phyloP scores from a whole-genome alignment of 805 yeast species.

The Allodekkera sacchari region DNA sequence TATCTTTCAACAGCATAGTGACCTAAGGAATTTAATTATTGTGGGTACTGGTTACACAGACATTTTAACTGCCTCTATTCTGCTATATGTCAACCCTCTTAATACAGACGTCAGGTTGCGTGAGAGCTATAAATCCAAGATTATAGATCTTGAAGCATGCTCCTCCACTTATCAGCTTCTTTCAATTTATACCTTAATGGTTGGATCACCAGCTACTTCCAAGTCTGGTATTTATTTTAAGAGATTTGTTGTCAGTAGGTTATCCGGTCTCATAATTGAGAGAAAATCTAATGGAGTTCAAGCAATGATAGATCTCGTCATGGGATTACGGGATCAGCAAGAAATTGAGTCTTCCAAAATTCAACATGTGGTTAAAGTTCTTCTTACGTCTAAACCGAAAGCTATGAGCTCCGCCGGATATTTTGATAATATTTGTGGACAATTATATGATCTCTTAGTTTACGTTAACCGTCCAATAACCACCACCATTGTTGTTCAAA shows the following conservation, averaged over 20 bases:
- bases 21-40: constrained; percentile 42
- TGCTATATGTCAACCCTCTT: constrained; percentile 30
- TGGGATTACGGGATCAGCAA: constrained; percentile 71
- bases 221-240: constrained; percentile 30
- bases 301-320: constrained; percentile 64
- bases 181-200: constrained; percentile 44
- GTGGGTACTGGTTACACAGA: constrained; percentile 66
- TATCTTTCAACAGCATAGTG: constrained; percentile 34
- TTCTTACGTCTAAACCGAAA: constrained; percentile 55
- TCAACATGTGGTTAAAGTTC: constrained; percentile 55
- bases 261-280: constrained; percentile 46
- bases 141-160: constrained; percentile 27
- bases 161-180: constrained; percentile 66
- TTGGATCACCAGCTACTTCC: constrained; percentile 5
- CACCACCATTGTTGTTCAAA: constrained; percentile 45
- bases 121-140: constrained; percentile 5
- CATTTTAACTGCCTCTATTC: constrained; percentile 39
- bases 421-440: constrained; percentile 51
- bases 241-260: constrained; percentile 34
- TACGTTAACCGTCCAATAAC: constrained; percentile 54
- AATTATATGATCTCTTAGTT: constrained; percentile 51
- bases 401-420: constrained; percentile 39
- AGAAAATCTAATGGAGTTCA: constrained; percentile 54
- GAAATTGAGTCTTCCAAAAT: constrained; percentile 58
- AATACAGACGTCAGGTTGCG: constrained; percentile 5